phyloP scores from a whole-genome alignment of 495 filamentous ascomycete species.

The Hapsidospora chrysogenum region DNA sequence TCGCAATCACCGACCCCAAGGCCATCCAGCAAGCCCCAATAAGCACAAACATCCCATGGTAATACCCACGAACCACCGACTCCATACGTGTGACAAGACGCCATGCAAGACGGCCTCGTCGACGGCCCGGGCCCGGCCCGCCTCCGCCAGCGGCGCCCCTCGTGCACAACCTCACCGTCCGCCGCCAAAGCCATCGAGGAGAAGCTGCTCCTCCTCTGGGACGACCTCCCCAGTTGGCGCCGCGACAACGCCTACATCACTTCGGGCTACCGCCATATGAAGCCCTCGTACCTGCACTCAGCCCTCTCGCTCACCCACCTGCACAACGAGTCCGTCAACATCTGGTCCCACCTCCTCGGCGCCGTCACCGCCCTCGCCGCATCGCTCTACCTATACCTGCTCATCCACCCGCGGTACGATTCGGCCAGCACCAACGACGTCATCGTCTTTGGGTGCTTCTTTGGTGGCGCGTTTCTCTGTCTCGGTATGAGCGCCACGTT shows the following conservation, averaged over 20 bases:
- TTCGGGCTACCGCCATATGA: constrained; percentile 51
- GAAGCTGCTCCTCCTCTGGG: constrained; percentile 12
- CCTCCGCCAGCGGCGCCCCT: constrained; percentile 1
- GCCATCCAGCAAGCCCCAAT: too few relatives aligned
- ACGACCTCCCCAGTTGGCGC: constrained; percentile 16
- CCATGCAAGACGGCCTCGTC: too few relatives aligned
- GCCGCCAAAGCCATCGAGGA: constrained; percentile 3
- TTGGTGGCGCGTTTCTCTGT: constrained; percentile 56
- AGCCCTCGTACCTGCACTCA: constrained; percentile 43
- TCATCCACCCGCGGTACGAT: constrained; percentile 48
- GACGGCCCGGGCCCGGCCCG: not conserved
- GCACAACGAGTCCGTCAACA: constrained; percentile 31
- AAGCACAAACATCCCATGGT: too few relatives aligned
- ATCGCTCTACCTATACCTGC: constrained; percentile 13
- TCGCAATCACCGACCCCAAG: too few relatives aligned
- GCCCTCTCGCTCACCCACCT: constrained; percentile 41
- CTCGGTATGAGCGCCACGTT: constrained; percentile 74
- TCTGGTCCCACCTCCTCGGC: constrained; percentile 25
- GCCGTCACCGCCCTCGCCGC: constrained; percentile 13
- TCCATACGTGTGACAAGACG: too few relatives aligned
- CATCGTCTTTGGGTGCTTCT: constrained; percentile 61
- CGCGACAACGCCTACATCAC: constrained; percentile 52
- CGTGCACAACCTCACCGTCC: not conserved
- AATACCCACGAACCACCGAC: too few relatives aligned
- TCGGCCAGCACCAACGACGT: constrained; percentile 48